Evolutionary conservation across 176 grass and related monocot species (phyloP).

Genomic region (Saccharum spontaneum): DNA sequence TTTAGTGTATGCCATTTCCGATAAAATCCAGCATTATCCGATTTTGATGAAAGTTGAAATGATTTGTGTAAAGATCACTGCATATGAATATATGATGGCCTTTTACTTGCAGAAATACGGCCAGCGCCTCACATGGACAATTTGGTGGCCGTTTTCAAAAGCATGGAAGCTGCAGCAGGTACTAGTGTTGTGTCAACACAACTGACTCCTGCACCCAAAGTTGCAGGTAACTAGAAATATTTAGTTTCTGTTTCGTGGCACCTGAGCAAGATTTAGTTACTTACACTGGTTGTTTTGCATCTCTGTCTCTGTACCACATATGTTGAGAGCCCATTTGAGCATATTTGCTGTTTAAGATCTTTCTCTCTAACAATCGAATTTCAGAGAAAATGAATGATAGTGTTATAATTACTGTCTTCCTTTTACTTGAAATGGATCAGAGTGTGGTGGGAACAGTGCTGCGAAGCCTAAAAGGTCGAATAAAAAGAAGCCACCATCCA

Average conservation of each 20-base stretch:
- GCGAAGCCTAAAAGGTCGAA: conserved; percentile 23
- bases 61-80: not conserved
- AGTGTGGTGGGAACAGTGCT: not conserved
- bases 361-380: not conserved
- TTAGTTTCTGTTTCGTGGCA: not conserved
- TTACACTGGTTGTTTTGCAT: not conserved
- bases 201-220: conserved; percentile 7
- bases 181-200: conserved; percentile 63
- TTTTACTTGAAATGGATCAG: conserved; percentile 37
- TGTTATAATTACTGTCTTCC: conserved; percentile 22
- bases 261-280: not conserved
- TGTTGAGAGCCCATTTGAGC: not conserved
- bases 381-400: not conserved
- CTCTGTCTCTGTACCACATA: not conserved
- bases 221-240: conserved; percentile 42
- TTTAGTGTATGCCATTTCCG: not conserved
- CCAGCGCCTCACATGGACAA: conserved; percentile 89
- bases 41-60: not conserved
- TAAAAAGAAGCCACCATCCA: too few species aligned
- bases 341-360: not conserved
- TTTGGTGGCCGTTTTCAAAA: conserved; percentile 77
- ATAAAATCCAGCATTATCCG: not conserved
- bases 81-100: not conserved
- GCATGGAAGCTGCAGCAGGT: conserved; percentile 74
- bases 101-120: conserved; percentile 67